phyloP scores from a whole-genome alignment of 331 rosid genomes.

The Phaseolus coccineus region DNA sequence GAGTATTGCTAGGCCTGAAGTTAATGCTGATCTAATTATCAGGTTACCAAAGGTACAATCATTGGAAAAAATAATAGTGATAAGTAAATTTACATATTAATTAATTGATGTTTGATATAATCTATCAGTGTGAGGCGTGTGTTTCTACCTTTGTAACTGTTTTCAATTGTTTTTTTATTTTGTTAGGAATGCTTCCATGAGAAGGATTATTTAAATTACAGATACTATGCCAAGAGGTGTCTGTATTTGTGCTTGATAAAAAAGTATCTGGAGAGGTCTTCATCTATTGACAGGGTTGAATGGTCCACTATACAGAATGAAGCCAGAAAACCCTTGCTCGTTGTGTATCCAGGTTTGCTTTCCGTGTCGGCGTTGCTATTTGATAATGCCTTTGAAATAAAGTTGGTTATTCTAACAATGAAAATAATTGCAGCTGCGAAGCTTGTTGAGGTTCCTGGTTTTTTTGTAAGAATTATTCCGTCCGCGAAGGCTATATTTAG shows the following conservation, averaged over 20 bases:
- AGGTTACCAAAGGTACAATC: conserved; percentile 77
- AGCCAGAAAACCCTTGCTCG: conserved; percentile 77
- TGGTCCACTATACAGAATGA: conserved; percentile 91
- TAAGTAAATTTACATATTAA: background rate
- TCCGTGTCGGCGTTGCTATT: background rate
- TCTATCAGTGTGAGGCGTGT: background rate
- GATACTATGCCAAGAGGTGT: conserved; percentile 89
- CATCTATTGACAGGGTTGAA: conserved; percentile 68
- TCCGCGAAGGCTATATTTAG: conserved; percentile 66
- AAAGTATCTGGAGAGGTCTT: conserved; percentile 66
- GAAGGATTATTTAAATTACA: conserved; percentile 91
- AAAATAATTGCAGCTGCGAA: conserved; percentile 59
- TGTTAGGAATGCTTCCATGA: conserved; percentile 87
- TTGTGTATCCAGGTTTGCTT: conserved; percentile 77
- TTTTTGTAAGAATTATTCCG: conserved; percentile 77
- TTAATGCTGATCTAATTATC: conserved; percentile 74
- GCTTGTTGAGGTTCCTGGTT: conserved; percentile 61
- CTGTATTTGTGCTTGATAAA: conserved; percentile 82
- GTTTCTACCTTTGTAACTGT: background rate
- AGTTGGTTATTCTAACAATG: conserved; percentile 7
- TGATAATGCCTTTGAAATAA: background rate
- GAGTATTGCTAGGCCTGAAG: conserved; percentile 70
- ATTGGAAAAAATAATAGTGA: background rate
- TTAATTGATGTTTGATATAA: conserved; percentile 2
- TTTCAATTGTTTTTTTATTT: conserved; percentile 16